Conservation (phyloP, 2,329 filamentous ascomycete genomes). For the Calycina marina region DNA sequence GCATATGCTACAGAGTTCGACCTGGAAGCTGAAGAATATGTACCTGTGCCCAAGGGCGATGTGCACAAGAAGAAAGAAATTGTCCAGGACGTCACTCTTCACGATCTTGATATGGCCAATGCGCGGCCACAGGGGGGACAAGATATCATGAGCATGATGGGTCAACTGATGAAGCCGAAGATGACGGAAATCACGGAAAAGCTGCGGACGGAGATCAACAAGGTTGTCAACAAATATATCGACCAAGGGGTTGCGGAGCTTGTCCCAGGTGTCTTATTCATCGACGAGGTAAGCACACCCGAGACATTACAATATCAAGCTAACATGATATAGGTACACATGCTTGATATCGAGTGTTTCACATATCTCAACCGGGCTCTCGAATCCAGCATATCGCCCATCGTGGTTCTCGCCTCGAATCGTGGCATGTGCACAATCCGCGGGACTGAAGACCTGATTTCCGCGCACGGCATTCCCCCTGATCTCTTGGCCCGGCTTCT, state of each 20-base stretch:
- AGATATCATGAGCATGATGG: slow-evolving; percentile 99
- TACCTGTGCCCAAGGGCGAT: slow-evolving; percentile 95
- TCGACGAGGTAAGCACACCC: slow-evolving; percentile 69
- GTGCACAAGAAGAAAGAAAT: slow-evolving; percentile 99
- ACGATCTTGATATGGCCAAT: slow-evolving; percentile 93
- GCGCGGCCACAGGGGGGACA: slow-evolving; percentile 90
- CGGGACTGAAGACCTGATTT: slow-evolving; percentile 66
- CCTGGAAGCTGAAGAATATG: slow-evolving; percentile 96
- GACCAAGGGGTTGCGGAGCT: slow-evolving; percentile 96
- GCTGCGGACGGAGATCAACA: slow-evolving; percentile 90
- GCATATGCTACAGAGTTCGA: slow-evolving; percentile 98
- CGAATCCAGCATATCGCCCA: slow-evolving; percentile 85
- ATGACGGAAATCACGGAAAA: slow-evolving; percentile 99
- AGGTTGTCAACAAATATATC: slow-evolving; percentile 97
- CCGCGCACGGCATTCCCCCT: slow-evolving; percentile 84
- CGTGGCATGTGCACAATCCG: slow-evolving; percentile 87
- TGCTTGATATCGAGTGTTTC: slow-evolving; percentile 99
- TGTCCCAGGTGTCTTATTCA: slow-evolving; percentile 95
- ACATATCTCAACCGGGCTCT: slow-evolving; percentile 98
- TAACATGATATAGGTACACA: slow-evolving; percentile 61
- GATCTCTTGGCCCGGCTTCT: slow-evolving; percentile 89
- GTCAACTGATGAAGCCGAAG: slow-evolving; percentile 97
- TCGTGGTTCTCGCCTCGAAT: slow-evolving; percentile 95
- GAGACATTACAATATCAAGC: background rate
- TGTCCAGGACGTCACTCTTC: slow-evolving; percentile 93